These are phyloP conservation scores for Logfia minima DNA, from an alignment of 129 eudicot genomes.

Conservation along the genomic window DNA sequence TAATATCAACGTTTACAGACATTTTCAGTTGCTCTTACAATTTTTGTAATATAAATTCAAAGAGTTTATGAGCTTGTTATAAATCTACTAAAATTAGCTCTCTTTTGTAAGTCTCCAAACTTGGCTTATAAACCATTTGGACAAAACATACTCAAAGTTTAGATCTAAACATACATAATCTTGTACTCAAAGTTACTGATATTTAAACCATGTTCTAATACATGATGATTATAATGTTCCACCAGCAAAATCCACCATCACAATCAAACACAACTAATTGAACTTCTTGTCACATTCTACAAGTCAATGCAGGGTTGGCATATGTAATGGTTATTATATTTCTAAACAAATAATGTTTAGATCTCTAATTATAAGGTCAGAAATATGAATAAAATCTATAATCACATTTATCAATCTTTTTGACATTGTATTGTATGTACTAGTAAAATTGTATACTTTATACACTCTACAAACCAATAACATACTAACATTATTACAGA, in stretches of 20 bases:
- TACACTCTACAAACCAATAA: constrained; percentile 8
- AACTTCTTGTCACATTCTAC: neutral
- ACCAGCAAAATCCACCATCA: constrained; percentile 18
- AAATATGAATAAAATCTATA: neutral
- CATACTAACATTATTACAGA: neutral
- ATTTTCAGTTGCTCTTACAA: no score
- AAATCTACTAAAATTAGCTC: neutral
- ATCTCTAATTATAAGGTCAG: neutral
- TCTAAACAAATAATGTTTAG: neutral
- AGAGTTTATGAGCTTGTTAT: no score
- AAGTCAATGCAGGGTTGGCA: neutral
- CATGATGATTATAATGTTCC: constrained; percentile 5
- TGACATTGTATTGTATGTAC: neutral
- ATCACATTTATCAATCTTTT: no score
- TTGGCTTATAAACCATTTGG: neutral
- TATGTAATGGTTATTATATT: no score
- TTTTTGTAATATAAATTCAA: no score
- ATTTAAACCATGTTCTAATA: neutral
- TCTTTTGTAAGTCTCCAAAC: neutral
- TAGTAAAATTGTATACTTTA: neutral
- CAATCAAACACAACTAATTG: neutral
- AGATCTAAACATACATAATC: neutral
- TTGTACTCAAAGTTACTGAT: neutral
- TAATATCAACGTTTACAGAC: no score
- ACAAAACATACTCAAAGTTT: neutral